Percentiles rank a stretch among this genome's conserved stretches.
Conservation (phyloP, 352 stramenopile genomes). For the Pythium biforme region DNA sequence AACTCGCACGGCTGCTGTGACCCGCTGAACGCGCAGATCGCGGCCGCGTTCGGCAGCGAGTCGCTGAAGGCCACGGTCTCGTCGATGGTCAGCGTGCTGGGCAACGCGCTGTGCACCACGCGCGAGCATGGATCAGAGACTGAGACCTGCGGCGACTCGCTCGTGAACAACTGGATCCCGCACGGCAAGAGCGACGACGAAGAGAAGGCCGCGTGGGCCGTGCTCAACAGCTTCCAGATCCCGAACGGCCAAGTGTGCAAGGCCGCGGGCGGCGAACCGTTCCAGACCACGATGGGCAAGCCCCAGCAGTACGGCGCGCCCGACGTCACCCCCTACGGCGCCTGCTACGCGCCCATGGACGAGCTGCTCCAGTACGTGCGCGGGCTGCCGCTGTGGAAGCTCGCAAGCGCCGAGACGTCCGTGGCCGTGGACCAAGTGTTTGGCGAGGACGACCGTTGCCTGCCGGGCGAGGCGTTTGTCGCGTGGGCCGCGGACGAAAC, state of each 20-base stretch:
- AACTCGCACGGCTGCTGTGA: conserved; percentile 17
- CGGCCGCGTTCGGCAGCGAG: background rate
- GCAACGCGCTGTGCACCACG: conserved; percentile 12
- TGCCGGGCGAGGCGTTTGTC: conserved; percentile 1
- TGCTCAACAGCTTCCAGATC: conserved; percentile 17
- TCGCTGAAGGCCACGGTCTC: background rate
- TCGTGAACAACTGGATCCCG: conserved; percentile 11
- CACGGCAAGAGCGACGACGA: background rate
- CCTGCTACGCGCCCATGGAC: conserved; percentile 10
- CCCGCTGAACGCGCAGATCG: conserved; percentile 1
- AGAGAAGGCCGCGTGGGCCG: conserved; percentile 6
- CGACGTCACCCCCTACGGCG: conserved; percentile 5
- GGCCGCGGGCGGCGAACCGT: conserved; percentile 8
- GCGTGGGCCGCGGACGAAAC: conserved; percentile 5
- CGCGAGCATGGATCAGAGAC: background rate
- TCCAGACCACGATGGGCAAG: conserved; percentile 6
- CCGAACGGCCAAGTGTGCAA: conserved; percentile 19
- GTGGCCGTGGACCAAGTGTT: background rate
- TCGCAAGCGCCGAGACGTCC: background rate
- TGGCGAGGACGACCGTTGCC: conserved; percentile 4
- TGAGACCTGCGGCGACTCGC: conserved; percentile 8
- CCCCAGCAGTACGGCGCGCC: conserved; percentile 1
- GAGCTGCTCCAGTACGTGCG: conserved; percentile 10
- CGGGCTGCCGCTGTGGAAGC: conserved; percentile 5
- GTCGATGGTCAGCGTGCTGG: conserved; percentile 1